A percentile compares a stretch with the other conserved stretches of the same genome.
Evolutionary conservation across 495 filamentous ascomycete genomes (phyloP).

Genomic region (Aspergillus mulundensis): DNA sequence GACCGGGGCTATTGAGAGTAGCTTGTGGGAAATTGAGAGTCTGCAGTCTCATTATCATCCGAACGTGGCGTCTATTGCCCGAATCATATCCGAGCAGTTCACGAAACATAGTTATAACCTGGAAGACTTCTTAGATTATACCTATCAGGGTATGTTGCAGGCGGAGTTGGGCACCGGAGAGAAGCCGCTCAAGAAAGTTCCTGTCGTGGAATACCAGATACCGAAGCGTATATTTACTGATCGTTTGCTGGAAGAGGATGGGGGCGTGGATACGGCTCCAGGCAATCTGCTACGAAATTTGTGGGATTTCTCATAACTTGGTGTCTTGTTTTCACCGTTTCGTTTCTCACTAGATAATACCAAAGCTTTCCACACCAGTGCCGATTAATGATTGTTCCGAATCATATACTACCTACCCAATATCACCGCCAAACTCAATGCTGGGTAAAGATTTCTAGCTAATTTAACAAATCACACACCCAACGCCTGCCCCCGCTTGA

Average conservation of each 20-base stretch:
- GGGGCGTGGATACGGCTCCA: constrained; percentile 38
- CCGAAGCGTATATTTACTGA: constrained; percentile 78
- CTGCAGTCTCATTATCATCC: constrained; percentile 94
- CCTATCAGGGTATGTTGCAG: constrained; percentile 81
- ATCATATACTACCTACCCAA: constrained; percentile 10
- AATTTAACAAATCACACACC: background rate
- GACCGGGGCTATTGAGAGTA: constrained; percentile 85
- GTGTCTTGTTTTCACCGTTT: background rate
- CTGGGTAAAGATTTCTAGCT: constrained; percentile 6
- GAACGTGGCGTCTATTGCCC: constrained; percentile 89
- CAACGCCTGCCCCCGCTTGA: background rate
- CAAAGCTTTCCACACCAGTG: background rate
- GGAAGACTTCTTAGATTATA: constrained; percentile 96
- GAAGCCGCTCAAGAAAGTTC: constrained; percentile 76
- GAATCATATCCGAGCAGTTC: constrained; percentile 95
- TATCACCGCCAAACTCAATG: background rate
- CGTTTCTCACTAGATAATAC: constrained; percentile 12
- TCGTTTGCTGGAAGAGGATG: constrained; percentile 41
- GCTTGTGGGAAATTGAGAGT: constrained; percentile 89
- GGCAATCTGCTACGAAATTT: constrained; percentile 36
- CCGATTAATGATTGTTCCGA: background rate
- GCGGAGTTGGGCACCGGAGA: constrained; percentile 61
- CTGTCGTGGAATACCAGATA: constrained; percentile 90
- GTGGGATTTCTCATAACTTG: constrained; percentile 35
- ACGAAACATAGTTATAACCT: constrained; percentile 89